These are phyloP conservation scores for Sclerotinia borealis DNA, from an alignment of 2,329 filamentous ascomycete species.

Conservation along the genomic window DNA sequence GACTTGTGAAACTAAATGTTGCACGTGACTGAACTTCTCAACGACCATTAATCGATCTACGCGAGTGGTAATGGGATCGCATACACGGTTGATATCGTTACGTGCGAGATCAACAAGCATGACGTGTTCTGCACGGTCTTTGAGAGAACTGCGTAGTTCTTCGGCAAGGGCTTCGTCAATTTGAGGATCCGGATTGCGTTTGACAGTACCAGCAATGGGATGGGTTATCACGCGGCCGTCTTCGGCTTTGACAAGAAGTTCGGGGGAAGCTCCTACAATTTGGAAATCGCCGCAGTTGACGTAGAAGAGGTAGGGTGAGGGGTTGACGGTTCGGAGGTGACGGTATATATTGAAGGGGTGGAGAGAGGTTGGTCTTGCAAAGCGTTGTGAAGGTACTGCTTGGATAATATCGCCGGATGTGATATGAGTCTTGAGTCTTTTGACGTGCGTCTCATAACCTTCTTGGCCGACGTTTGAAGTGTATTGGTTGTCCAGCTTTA, in stretches of 20 bases:
- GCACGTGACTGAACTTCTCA: constrained; percentile 92
- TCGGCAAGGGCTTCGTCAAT: constrained; percentile 77
- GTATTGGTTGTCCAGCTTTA: constrained; percentile 69
- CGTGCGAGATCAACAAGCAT: constrained; percentile 96
- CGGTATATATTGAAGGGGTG: constrained; percentile 99
- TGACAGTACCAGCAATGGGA: constrained; percentile 93
- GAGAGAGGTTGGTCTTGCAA: constrained; percentile 79
- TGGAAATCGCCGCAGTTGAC: constrained; percentile 88
- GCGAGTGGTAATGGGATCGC: constrained; percentile 80
- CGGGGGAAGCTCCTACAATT: constrained; percentile 90
- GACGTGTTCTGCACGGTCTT: constrained; percentile 91
- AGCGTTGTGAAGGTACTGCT: constrained; percentile 88
- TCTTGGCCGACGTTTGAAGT: constrained; percentile 84
- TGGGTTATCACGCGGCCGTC: constrained; percentile 86
- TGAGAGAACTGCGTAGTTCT: constrained; percentile 71
- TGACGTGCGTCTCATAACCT: constrained; percentile 90
- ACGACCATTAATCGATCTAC: constrained; percentile 94
- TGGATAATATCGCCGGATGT: constrained; percentile 92
- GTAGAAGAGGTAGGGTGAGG: constrained; percentile 95
- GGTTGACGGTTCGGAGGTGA: constrained; percentile 93
- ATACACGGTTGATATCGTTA: constrained; percentile 95
- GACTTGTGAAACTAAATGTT: constrained; percentile 94
- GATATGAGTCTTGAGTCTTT: constrained; percentile 82
- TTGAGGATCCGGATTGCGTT: constrained; percentile 71
- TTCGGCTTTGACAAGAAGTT: constrained; percentile 89